These are phyloP conservation scores for Didymellaceae sp. DNA, from an alignment of 2,329 filamentous ascomycete genomes.

Conservation along the genomic window DNA sequence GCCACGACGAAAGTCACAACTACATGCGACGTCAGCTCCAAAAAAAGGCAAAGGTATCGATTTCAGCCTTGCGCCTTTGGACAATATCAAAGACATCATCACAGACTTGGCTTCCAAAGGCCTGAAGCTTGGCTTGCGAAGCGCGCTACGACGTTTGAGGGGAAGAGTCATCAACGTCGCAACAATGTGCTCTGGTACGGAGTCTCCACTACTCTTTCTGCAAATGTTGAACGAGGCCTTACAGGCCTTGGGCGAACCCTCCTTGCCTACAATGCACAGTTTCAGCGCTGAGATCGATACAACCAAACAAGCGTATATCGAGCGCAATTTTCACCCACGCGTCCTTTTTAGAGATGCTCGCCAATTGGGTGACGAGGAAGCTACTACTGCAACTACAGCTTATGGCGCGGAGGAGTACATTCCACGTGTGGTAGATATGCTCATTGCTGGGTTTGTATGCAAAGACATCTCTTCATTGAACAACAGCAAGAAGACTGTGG, in stretches of 20 bases:
- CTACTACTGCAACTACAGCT: slow-evolving; percentile 66
- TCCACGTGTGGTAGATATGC: slow-evolving; percentile 65
- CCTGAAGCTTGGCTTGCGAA: slow-evolving; percentile 38
- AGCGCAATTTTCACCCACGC: slow-evolving; percentile 52
- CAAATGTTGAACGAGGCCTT: slow-evolving; percentile 56
- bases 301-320: slow-evolving; percentile 57
- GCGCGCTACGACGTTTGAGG: slow-evolving; percentile 46
- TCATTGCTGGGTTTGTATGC: slow-evolving; percentile 77
- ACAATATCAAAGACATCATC: slow-evolving; percentile 58
- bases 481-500: slow-evolving; percentile 58
- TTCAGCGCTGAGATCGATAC: slow-evolving; percentile 57
- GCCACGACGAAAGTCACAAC: neutral
- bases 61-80: slow-evolving; percentile 53
- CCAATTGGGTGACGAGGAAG: slow-evolving; percentile 53
- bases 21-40: neutral
- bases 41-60: slow-evolving; percentile 36
- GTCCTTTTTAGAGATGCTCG: slow-evolving; percentile 55
- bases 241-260: slow-evolving; percentile 6
- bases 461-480: slow-evolving; percentile 77
- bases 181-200: slow-evolving; percentile 81
- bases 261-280: slow-evolving; percentile 44
- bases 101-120: slow-evolving; percentile 54
- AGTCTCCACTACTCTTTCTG: slow-evolving; percentile 73
- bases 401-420: slow-evolving; percentile 66
- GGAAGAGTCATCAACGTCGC: slow-evolving; percentile 60